Conservation (phyloP, 2,329 filamentous ascomycete genomes). For the Cytospora piceicola region DNA sequence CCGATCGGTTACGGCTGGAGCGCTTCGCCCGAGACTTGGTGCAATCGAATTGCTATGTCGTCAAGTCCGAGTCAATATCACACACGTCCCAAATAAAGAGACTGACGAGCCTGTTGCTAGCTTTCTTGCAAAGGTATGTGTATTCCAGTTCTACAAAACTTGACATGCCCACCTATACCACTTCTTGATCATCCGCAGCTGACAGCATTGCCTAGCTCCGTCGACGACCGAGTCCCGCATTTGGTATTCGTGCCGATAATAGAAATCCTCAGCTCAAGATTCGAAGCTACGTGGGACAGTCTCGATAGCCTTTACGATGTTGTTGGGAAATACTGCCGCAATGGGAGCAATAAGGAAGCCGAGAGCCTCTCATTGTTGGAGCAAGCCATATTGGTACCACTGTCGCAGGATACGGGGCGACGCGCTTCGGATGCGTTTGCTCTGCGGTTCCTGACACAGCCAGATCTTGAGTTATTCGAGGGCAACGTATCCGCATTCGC, state of each 20-base stretch:
- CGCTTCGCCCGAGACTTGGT: conserved; percentile 51
- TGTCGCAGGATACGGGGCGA: conserved; percentile 28
- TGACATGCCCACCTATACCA: not conserved
- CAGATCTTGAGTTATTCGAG: conserved; percentile 48
- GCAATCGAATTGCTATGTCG: conserved; percentile 41
- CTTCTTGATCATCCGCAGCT: not conserved
- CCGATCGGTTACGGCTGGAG: conserved; percentile 55
- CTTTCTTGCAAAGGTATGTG: conserved; percentile 39
- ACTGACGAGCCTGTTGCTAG: conserved; percentile 45
- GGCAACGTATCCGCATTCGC: conserved; percentile 44
- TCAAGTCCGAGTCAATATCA: conserved; percentile 40
- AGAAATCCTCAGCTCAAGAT: conserved; percentile 23
- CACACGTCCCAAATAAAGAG: conserved; percentile 39
- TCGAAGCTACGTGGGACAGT: conserved; percentile 29
- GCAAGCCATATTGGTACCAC: conserved; percentile 30
- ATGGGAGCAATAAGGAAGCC: conserved; percentile 15
- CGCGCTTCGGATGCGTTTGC: conserved; percentile 44
- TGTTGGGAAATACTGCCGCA: conserved; percentile 29
- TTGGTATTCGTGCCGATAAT: conserved; percentile 30
- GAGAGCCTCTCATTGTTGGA: conserved; percentile 27
- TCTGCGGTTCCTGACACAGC: conserved; percentile 44
- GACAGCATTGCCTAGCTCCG: conserved; percentile 9
- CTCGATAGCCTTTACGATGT: conserved; percentile 33
- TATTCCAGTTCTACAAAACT: not conserved
- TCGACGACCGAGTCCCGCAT: conserved; percentile 15